Base-by-base conservation (phyloP, 2,329 filamentous ascomycete genomes). In the Penicillium sp. region DNA sequence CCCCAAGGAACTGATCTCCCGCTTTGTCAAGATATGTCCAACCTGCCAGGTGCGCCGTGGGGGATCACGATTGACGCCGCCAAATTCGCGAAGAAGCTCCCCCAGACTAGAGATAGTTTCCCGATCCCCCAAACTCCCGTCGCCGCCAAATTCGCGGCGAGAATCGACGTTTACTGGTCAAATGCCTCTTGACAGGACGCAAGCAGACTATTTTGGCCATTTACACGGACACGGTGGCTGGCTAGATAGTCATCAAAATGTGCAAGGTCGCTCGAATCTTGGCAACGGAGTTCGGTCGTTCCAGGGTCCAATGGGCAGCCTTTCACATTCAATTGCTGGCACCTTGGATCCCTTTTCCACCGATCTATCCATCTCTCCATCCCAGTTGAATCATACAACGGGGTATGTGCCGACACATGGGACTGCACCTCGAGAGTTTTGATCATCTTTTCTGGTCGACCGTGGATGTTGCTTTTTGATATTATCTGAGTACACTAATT, bases 1-100 rank as follows among this genome's bases (percentile, higher is more conserved):
- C 5, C 78, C 78, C 3, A 80, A 80, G 62, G 78, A 80, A 59
- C 67, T 80, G 35, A 80, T 80, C 59, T 79, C 78, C 31, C 77
- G 78, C 38, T 80, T 80, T 56, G 78, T 80, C 50, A 79, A 79
- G 60, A 76, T 78, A 48, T 80, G 78, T 46, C 78, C 78, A 45
- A 80, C 77, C 17, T 80, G 78, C 57, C 77, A 77, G 61, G 74
- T 78, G 19, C 76, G 78, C 44, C 70, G 78, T 43, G 75, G 76
- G 19, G 74, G 72, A 42, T 68, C 74, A 37, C 73, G 73, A 11
- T 57, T 75, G 42, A 75, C 74, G 22, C 74, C 75, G 19, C 74
- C 75, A 25, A 74, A 69, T 58, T 77, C 75, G 25, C 70, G 71
- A 43, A 68, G 67, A 63, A 63, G 67, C 53, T 75, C 74, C n/a